A percentile compares a stretch with the other conserved stretches of the same genome.
Evolutionary conservation across 202 grass and related monocot genomes (phyloP).

Genomic region (Setaria viridis): DNA sequence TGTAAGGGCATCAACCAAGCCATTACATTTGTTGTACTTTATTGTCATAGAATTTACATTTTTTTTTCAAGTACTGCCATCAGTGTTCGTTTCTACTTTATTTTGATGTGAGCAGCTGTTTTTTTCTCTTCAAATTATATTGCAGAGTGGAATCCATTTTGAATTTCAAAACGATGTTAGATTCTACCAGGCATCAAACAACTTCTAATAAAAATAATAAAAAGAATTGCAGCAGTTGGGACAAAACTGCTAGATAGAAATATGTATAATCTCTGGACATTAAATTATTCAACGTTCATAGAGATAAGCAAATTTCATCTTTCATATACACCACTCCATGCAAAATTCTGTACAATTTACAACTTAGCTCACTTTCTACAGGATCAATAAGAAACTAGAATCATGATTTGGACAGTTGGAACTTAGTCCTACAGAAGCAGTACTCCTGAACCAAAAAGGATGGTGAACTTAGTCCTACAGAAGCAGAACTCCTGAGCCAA

Average conservation of each 20-base stretch:
- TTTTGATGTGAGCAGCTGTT: neutral
- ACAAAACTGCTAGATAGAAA: neutral
- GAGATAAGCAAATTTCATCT: constrained; percentile 14
- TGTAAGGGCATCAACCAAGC: too few relatives aligned
- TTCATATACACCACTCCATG: constrained; percentile 34
- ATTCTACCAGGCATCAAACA: neutral
- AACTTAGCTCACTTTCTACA: constrained; percentile 45
- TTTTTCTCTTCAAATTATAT: too few relatives aligned
- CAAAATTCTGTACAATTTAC: constrained; percentile 65
- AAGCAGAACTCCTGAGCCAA: constrained; percentile 49
- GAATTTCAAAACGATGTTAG: neutral
- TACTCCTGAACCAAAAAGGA: constrained; percentile 2
- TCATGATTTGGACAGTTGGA: constrained; percentile 34
- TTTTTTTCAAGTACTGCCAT: neutral
- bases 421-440: constrained; percentile 47
- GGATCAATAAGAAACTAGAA: neutral
- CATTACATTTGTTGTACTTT: neutral
- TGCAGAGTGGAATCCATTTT: neutral
- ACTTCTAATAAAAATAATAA: neutral
- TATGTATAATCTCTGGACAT: constrained; percentile 21
- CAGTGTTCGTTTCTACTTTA: neutral
- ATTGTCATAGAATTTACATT: too few relatives aligned
- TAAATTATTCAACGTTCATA: constrained; percentile 20
- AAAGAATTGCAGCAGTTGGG: neutral
- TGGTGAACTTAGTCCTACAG: constrained; percentile 43